Conservation (phyloP, 2,329 filamentous ascomycete genomes). For the Ambrosiella cleistominuta region DNA sequence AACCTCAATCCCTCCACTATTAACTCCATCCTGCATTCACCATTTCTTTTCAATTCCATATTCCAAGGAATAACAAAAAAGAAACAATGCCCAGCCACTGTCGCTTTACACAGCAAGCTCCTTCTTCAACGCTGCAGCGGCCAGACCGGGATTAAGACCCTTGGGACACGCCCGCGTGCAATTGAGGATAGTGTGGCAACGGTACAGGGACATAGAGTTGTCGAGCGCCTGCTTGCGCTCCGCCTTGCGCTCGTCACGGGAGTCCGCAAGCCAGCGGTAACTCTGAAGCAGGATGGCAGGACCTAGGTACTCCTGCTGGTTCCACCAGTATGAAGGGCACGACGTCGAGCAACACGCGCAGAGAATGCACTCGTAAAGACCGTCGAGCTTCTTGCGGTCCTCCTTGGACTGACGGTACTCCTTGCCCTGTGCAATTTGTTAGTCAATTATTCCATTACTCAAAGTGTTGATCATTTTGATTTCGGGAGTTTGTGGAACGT, state of each 20-base stretch:
- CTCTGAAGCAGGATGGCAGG: conserved; percentile 93
- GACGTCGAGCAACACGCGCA: conserved; percentile 98
- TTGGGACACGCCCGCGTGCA: conserved; percentile 96
- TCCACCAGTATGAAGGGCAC: conserved; percentile 99
- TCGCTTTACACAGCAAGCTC: conserved; percentile 43
- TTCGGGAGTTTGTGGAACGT: no score
- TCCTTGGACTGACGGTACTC: conserved; percentile 82
- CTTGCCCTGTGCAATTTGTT: conserved; percentile 44
- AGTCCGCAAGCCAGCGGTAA: conserved; percentile 93
- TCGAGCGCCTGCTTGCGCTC: conserved; percentile 84
- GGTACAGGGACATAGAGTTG: conserved; percentile 97
- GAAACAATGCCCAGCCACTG: neutral
- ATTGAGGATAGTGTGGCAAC: conserved; percentile 98
- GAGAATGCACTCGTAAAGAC: conserved; percentile 96
- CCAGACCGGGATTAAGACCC: conserved; percentile 87
- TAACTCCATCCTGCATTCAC: no score
- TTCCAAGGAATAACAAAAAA: neutral
- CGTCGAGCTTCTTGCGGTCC: conserved; percentile 91
- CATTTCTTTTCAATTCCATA: neutral
- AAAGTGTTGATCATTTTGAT: neutral
- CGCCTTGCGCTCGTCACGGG: conserved; percentile 73
- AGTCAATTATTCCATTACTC: neutral
- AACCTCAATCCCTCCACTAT: no score
- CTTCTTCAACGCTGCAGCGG: conserved; percentile 98
- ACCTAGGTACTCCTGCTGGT: conserved; percentile 94